A percentile compares a stretch with the other conserved stretches of the same genome.
phyloP scores from a whole-genome alignment of 2,329 filamentous ascomycete species.

The Coniosporium tulheliwenetii region DNA sequence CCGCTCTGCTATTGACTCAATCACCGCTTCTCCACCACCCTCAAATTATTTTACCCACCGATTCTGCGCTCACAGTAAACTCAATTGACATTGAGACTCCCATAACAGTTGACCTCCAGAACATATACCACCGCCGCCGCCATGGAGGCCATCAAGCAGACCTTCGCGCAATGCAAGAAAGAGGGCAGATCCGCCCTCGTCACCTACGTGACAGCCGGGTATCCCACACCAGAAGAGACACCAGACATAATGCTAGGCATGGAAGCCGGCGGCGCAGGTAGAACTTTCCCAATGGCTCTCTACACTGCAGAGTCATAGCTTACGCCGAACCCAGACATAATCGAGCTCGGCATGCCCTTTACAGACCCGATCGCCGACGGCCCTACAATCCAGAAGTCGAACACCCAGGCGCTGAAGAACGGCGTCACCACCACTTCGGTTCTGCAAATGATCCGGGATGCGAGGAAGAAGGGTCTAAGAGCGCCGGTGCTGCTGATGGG shows the following conservation, averaged over 20 bases:
- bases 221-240: slow-evolving; percentile 66
- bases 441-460: slow-evolving; percentile 69
- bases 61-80: too few relatives aligned
- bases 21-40: too few relatives aligned
- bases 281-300: slow-evolving; percentile 8
- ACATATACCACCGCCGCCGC: slow-evolving; percentile 1
- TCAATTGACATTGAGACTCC: too few relatives aligned
- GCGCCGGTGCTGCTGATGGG: slow-evolving; percentile 90
- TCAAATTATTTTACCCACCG: too few relatives aligned
- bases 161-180: slow-evolving; percentile 34
- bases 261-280: slow-evolving; percentile 85
- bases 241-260: slow-evolving; percentile 73
- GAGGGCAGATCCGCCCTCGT: slow-evolving; percentile 59
- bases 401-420: slow-evolving; percentile 76
- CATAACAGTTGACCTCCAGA: too few relatives aligned
- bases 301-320: too few relatives aligned
- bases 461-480: slow-evolving; percentile 60
- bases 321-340: slow-evolving; percentile 49
- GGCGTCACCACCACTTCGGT: slow-evolving; percentile 70
- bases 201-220: slow-evolving; percentile 92
- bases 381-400: slow-evolving; percentile 89
- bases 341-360: slow-evolving; percentile 92
- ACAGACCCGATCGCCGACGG: slow-evolving; percentile 97
- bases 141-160: slow-evolving; percentile 33
- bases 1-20: too few relatives aligned